phyloP scores from a whole-genome alignment of 441 rosid genomes.

The Populus hybrid region DNA sequence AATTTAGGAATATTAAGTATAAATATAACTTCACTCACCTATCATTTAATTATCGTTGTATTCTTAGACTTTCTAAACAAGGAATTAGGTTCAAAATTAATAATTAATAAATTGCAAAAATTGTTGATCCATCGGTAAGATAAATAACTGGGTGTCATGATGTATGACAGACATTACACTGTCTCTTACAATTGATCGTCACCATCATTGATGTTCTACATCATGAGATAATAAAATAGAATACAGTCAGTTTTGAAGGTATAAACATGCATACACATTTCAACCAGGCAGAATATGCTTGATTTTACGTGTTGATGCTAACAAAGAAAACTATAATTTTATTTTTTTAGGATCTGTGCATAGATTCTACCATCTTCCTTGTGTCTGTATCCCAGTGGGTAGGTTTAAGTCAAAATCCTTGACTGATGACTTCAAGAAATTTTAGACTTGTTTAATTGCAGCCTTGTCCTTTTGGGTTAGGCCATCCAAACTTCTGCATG shows the following conservation, averaged over 20 bases:
- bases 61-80: too few relatives aligned
- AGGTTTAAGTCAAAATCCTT: background rate
- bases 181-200: background rate
- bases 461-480: background rate
- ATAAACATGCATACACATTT: background rate
- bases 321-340: background rate
- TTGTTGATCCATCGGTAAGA: too few relatives aligned
- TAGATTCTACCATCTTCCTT: background rate
- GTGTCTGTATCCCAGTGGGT: background rate
- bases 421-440: constrained; percentile 4
- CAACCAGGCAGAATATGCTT: background rate
- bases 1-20: too few relatives aligned
- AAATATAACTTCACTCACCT: too few relatives aligned
- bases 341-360: too few relatives aligned
- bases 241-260: background rate
- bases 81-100: too few relatives aligned
- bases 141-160: background rate
- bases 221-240: background rate
- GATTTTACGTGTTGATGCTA: background rate
- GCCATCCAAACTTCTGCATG: background rate
- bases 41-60: too few relatives aligned
- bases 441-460: background rate
- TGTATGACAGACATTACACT: constrained; percentile 1
- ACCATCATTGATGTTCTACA: background rate
- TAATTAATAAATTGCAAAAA: too few relatives aligned